Evolutionary conservation across 805 yeast genomes (phyloP).

Genomic region (Hanseniaspora taiwanica): DNA sequence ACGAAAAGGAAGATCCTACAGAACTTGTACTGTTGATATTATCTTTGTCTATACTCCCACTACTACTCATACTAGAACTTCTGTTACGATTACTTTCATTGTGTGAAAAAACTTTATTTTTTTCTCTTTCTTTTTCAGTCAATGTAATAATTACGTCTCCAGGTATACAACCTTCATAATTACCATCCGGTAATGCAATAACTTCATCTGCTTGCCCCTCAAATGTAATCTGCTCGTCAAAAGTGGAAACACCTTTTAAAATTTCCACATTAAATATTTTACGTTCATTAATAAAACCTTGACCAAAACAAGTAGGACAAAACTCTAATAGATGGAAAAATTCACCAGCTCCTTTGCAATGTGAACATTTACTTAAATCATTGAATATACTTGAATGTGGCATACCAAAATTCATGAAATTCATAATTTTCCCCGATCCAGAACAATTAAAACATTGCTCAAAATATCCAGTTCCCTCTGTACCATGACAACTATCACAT

Average conservation of each 20-base stretch:
- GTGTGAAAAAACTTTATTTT: conserved; percentile 22
- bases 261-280: conserved; percentile 40
- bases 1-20: too few relatives aligned
- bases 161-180: conserved; percentile 29
- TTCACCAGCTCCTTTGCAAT: conserved; percentile 31
- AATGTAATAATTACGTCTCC: conserved; percentile 56
- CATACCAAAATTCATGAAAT: conserved; percentile 14
- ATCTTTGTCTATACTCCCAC: not conserved
- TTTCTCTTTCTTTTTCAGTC: conserved; percentile 1
- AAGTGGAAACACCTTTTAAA: conserved; percentile 41
- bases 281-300: conserved; percentile 33
- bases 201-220: conserved; percentile 59
- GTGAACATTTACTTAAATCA: conserved; percentile 27
- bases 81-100: too few relatives aligned
- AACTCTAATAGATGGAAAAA: conserved; percentile 20
- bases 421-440: conserved; percentile 31
- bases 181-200: conserved; percentile 19
- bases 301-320: conserved; percentile 33
- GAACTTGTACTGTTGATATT: too few relatives aligned
- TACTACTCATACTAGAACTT: not conserved
- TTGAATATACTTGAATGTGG: not conserved
- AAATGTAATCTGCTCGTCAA: conserved; percentile 38
- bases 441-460: conserved; percentile 27
- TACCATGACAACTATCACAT: conserved; percentile 39
- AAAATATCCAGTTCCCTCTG: conserved; percentile 28